Conservation (phyloP, 257 asterid species). For the Solanum etuberosum region DNA sequence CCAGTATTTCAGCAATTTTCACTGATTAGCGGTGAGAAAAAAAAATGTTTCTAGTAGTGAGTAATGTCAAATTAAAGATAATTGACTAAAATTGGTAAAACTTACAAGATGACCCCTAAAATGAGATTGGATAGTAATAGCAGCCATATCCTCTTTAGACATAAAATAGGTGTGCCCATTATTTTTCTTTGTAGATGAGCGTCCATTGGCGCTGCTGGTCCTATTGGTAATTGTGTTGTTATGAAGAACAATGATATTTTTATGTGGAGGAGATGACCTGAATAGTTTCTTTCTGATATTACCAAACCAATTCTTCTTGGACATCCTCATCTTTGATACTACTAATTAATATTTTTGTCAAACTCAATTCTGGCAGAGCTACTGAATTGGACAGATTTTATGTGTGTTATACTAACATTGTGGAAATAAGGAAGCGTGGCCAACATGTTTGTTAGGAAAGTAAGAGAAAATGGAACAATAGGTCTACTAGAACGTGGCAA, state of each 20-base stretch:
- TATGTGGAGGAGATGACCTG: constrained; percentile 20
- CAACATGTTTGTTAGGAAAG: constrained; percentile 10
- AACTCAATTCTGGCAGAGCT: background rate
- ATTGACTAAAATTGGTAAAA: background rate
- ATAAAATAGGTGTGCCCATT: background rate
- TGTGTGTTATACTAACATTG: background rate
- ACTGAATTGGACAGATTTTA: background rate
- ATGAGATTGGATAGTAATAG: constrained; percentile 58
- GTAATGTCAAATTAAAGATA: background rate
- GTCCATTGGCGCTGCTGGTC: background rate
- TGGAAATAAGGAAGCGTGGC: background rate
- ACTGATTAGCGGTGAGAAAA: no score
- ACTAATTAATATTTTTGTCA: background rate
- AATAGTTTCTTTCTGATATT: constrained; percentile 25
- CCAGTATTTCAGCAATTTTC: no score
- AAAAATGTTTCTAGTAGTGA: no score
- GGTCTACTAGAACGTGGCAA: constrained; percentile 28
- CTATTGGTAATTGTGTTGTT: constrained; percentile 20
- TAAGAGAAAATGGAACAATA: background rate
- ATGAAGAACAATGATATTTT: constrained; percentile 19
- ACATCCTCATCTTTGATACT: constrained; percentile 1
- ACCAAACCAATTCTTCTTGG: constrained; percentile 24
- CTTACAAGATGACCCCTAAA: constrained; percentile 68
- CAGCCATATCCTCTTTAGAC: constrained; percentile 51
- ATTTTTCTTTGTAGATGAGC: background rate